phyloP scores from a whole-genome alignment of 176 grass and related monocot genomes.

The Otatea glauca region DNA sequence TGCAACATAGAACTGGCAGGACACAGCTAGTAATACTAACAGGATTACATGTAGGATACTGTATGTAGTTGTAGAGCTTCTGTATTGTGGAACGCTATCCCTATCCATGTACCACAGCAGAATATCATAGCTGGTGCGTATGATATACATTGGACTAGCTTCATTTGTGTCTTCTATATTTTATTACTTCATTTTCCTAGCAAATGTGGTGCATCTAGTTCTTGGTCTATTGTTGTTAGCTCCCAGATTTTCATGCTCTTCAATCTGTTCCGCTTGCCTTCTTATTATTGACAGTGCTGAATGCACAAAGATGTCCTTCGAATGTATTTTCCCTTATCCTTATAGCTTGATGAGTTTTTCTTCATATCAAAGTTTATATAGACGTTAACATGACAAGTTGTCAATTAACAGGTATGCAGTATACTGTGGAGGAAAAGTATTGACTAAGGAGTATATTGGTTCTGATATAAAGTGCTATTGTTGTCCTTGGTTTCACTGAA shows the following conservation, averaged over 20 bases:
- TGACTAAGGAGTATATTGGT: slow-evolving; percentile 57
- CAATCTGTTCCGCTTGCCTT: not conserved
- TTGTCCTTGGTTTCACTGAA: slow-evolving; percentile 47
- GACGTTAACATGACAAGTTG: not conserved
- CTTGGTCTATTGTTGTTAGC: not conserved
- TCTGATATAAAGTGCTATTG: slow-evolving; percentile 54
- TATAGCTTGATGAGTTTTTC: slow-evolving; percentile 25
- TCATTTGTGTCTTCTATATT: not conserved
- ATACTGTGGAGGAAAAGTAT: slow-evolving; percentile 45
- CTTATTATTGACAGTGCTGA: not conserved
- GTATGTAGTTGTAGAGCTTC: not conserved
- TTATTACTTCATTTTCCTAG: not conserved
- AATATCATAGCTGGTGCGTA: not conserved
- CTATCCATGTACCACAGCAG: not conserved
- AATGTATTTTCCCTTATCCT: not conserved
- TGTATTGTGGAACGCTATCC: not conserved
- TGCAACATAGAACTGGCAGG: not conserved
- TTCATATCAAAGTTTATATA: not conserved
- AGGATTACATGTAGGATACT: not conserved
- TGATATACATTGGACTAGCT: not conserved
- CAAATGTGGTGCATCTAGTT: not conserved
- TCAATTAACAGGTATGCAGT: slow-evolving; percentile 37
- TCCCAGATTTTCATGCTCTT: not conserved
- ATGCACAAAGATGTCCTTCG: not conserved
- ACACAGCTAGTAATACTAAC: not conserved